A percentile compares a stretch with the other conserved stretches of the same genome.
Evolutionary conservation across 768 basidiomycete species (phyloP).

Genomic region (Leccinum incarnatum): DNA sequence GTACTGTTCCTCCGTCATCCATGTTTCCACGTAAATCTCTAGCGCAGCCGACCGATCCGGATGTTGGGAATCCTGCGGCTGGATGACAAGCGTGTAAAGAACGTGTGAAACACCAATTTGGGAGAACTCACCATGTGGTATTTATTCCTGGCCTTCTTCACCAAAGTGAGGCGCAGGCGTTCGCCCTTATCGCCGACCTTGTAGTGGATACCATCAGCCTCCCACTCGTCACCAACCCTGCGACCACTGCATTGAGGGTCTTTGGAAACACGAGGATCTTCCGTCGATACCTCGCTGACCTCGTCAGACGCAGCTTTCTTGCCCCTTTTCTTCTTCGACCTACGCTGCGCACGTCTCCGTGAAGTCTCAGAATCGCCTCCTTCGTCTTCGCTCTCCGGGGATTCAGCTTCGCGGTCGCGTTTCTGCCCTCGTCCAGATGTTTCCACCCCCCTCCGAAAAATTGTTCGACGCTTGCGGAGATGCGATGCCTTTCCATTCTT

Average conservation of each 20-base stretch:
- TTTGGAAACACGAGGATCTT: conserved; percentile 45
- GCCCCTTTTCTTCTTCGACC: conserved; percentile 52
- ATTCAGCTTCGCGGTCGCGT: conserved; percentile 58
- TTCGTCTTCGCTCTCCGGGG: conserved; percentile 35
- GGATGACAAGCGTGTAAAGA: conserved; percentile 10
- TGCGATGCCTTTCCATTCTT: conserved; percentile 43
- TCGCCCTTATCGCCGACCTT: conserved; percentile 72
- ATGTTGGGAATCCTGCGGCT: conserved; percentile 79
- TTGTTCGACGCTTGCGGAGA: conserved; percentile 56
- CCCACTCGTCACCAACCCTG: conserved; percentile 75
- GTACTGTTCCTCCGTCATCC: conserved; percentile 77
- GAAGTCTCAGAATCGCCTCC: conserved; percentile 11
- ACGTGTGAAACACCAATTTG: not conserved
- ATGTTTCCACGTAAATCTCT: conserved; percentile 73
- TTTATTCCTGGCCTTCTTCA: conserved; percentile 68
- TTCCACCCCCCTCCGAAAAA: conserved; percentile 53
- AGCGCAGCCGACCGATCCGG: conserved; percentile 67
- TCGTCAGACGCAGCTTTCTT: conserved; percentile 43
- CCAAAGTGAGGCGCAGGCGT: conserved; percentile 63
- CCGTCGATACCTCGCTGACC: conserved; percentile 46
- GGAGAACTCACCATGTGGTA: conserved; percentile 67
- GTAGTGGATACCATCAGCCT: conserved; percentile 63
- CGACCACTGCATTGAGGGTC: conserved; percentile 55
- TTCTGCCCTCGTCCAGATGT: conserved; percentile 54
- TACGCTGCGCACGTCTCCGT: conserved; percentile 4